These are phyloP conservation scores for Diophrys sp. DNA, from an alignment of 73 alveolate genomes.

Conservation along the genomic window DNA sequence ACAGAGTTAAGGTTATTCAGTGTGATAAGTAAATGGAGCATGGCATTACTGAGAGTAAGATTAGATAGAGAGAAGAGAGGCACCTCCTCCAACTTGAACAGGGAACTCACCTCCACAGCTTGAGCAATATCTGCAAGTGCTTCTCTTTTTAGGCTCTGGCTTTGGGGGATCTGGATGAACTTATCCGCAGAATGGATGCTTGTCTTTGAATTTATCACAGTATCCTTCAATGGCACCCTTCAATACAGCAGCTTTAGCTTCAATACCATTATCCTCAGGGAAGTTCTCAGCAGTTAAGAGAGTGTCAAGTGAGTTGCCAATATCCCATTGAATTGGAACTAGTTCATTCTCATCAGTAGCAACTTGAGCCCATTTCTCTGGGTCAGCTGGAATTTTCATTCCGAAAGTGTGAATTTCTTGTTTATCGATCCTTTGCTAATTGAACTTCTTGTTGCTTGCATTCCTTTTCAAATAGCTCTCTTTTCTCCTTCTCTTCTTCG, in stretches of 20 bases:
- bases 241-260: neutral
- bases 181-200: neutral
- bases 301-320: neutral
- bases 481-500: neutral
- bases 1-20: neutral
- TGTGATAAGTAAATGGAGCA: neutral
- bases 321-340: neutral
- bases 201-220: neutral
- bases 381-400: neutral
- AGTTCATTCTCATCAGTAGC: neutral
- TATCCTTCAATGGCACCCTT: neutral
- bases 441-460: neutral
- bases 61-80: neutral
- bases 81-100: neutral
- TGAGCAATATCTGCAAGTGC: neutral
- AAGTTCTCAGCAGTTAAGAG: neutral
- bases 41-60: neutral
- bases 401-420: neutral
- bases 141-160: neutral
- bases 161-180: neutral
- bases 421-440: too few relatives aligned
- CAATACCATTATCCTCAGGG: neutral
- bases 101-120: neutral
- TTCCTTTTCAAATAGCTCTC: neutral
- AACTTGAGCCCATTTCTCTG: neutral